Base-by-base conservation (phyloP, 495 filamentous ascomycete genomes). In the Clavariopsis aquatica region DNA sequence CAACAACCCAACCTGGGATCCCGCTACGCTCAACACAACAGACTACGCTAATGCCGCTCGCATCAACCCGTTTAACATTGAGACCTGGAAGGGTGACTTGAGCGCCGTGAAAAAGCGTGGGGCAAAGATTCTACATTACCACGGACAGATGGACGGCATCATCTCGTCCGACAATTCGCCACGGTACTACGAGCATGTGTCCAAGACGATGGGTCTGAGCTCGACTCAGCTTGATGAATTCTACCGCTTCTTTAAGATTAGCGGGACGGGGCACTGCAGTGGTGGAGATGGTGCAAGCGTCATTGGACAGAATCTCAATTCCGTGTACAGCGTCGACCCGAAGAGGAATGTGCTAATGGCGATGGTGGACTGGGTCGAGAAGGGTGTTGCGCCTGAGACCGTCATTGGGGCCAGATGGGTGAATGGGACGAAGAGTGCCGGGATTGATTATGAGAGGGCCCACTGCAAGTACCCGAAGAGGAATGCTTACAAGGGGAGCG, bases 351-450 rank as follows among this genome's bases (percentile, higher is more conserved):
- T 68, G 15, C 55, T 68, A 2, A 80, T 79, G 66, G 81, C 83
- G 2, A 74, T 89, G 70, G 81, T 87, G 10, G 69, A 73, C 15
- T 88, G 85, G 86, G 84, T 87, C 0, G 86, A 89, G 71, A 73
- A 84, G 0, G 83, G 80, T 0, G 72, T 76, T 20, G 78, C 83
- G 5, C 85, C 85, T 0, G 82, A 84, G 49, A 56, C 54, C 1
- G 36, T 69, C 15, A 52, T 57, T 12, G 58, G 66, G 12, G 57
- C 66, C 7, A 69, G 34, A 56, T 69, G 31, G 51, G 61, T 69
- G 5, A 58, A 63, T 29, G 60, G 54, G 60, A 63, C 47, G 13
- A 26, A 62, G 34, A 34, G n/a, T 19, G 13, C 29, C 1, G 65
- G 65, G 1, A 54, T 68, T 4, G 59, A 63, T 2, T 62, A 58